These are phyloP conservation scores for Prunus mongolica DNA, from an alignment of 306 rosid species.

Conservation along the genomic window DNA sequence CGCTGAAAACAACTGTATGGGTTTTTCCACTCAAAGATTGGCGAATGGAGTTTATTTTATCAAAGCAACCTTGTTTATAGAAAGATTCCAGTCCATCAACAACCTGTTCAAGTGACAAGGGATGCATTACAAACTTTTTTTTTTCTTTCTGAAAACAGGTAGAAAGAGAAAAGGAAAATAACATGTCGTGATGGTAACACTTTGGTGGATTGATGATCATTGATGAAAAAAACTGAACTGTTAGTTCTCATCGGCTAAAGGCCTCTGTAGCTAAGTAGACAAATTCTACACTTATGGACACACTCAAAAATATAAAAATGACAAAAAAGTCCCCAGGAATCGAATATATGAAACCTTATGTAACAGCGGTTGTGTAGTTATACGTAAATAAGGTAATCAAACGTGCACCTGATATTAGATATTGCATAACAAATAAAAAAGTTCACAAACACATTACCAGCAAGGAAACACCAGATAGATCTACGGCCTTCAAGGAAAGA, in stretches of 20 bases:
- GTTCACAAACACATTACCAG: constrained; percentile 44
- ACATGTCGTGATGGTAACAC: neutral
- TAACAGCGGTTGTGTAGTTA: neutral
- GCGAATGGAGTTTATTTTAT: constrained; percentile 50
- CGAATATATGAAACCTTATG: neutral
- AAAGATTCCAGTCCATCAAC: constrained; percentile 64
- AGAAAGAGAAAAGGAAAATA: neutral
- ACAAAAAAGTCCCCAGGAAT: neutral
- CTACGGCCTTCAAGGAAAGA: constrained; percentile 71
- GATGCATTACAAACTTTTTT: constrained; percentile 4
- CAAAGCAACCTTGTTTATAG: constrained; percentile 39
- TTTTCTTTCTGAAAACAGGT: neutral
- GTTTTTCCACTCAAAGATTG: constrained; percentile 43
- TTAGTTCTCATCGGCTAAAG: neutral
- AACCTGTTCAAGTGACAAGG: constrained; percentile 46
- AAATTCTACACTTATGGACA: neutral
- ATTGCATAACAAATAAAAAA: constrained; percentile 6
- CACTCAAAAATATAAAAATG: neutral
- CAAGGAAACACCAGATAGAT: constrained; percentile 76
- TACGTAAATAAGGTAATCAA: neutral
- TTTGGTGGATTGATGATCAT: neutral
- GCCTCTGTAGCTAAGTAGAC: neutral
- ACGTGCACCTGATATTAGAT: neutral
- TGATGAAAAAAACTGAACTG: neutral
- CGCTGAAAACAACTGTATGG: constrained; percentile 61